Conservation (phyloP, 108 stramenopile species). For the Bacterosira constricta region DNA sequence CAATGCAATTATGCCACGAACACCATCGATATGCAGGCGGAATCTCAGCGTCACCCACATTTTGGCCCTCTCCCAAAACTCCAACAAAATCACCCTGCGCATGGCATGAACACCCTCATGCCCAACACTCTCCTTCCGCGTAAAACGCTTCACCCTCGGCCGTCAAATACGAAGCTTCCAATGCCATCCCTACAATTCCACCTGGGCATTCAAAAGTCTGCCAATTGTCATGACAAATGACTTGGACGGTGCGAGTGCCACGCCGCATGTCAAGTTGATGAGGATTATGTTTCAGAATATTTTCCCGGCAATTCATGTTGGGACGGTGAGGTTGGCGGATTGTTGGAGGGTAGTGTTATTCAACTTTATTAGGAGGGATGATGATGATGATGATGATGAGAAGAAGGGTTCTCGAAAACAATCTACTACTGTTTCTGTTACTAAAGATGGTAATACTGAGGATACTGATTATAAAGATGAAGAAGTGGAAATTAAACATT, state of each 20-base stretch:
- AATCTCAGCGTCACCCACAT: slow-evolving; percentile 96
- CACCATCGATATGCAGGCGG: too few relatives aligned
- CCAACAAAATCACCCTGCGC: slow-evolving; percentile 72
- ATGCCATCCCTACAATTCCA: slow-evolving; percentile 82
- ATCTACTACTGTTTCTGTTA: too few relatives aligned
- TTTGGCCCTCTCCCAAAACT: slow-evolving; percentile 88
- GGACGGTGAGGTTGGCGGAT: slow-evolving; percentile 88
- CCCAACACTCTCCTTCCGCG: slow-evolving; percentile 94
- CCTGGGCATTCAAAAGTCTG: slow-evolving; percentile 63
- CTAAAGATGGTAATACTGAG: slow-evolving; percentile 4
- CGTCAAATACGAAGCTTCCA: slow-evolving; percentile 87
- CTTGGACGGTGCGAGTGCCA: slow-evolving; percentile 88
- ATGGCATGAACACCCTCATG: slow-evolving; percentile 91
- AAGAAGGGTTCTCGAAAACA: slow-evolving; percentile 20
- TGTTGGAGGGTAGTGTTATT: slow-evolving; percentile 97
- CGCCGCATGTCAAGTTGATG: slow-evolving; percentile 94
- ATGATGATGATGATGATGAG: neutral
- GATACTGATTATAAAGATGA: slow-evolving; percentile 56
- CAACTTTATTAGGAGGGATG: slow-evolving; percentile 60
- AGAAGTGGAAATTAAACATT: slow-evolving; percentile 93
- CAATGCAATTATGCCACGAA: too few relatives aligned
- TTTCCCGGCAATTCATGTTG: slow-evolving; percentile 98
- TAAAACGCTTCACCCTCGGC: slow-evolving; percentile 79
- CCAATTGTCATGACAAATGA: slow-evolving; percentile 98
- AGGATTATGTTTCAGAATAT: slow-evolving; percentile 98